Evolutionary conservation across 2,329 filamentous ascomycete species (phyloP).

Genomic region (Calycina marina): DNA sequence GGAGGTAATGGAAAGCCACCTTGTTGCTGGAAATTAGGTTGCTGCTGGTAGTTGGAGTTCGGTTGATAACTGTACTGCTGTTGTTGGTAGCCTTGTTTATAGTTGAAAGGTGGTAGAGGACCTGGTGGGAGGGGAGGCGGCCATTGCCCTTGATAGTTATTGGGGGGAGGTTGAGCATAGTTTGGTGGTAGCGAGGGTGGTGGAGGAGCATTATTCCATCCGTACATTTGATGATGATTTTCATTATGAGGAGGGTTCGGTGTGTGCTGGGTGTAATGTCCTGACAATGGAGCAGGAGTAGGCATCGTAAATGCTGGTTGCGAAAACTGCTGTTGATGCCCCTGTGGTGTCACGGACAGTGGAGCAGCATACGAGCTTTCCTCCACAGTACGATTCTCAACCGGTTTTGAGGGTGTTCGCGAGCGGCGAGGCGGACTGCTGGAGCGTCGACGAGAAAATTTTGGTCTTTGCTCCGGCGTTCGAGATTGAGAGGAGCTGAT

Average conservation of each 20-base stretch:
- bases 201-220: conserved; percentile 4
- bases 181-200: conserved; percentile 7
- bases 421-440: too few species aligned
- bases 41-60: conserved; percentile 2
- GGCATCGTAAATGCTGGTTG: conserved; percentile 7
- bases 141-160: conserved; percentile 3
- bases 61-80: conserved; percentile 5
- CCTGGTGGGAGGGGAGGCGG: conserved; percentile 16
- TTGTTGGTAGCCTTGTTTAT: background rate
- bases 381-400: too few species aligned
- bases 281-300: conserved; percentile 12
- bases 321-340: conserved; percentile 1
- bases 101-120: conserved; percentile 8
- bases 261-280: conserved; percentile 15
- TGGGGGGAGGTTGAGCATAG: background rate
- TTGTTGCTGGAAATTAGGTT: conserved; percentile 8
- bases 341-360: too few species aligned
- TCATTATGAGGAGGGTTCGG: conserved; percentile 11
- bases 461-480: conserved; percentile 10
- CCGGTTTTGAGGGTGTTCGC: too few species aligned
- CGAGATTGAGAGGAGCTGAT: conserved; percentile 20
- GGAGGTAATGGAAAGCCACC: conserved; percentile 9
- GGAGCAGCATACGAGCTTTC: too few species aligned
- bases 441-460: conserved; percentile 3
- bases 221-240: conserved; percentile 5